Evolutionary conservation across 2,329 filamentous ascomycete species (phyloP), one percentile per base, ranked within the genome.

Genomic region (Penicillium sp.): DNA sequence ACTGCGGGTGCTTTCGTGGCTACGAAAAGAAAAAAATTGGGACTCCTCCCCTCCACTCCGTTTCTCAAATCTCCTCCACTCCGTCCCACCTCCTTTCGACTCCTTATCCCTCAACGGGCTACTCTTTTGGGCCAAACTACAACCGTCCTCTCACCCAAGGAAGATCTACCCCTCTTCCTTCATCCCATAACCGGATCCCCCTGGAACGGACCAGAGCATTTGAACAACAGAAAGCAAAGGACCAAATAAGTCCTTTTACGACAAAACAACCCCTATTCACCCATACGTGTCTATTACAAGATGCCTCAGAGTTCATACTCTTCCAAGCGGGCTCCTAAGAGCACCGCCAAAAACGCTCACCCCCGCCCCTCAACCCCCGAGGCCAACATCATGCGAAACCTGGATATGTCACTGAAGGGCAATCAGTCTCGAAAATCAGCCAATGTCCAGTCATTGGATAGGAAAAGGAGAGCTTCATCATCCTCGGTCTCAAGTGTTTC

Each of bases 401-500:
- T 58, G 38, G 55, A 58, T n/a, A 49, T 54, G 31, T 56, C 59
- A 28, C 52, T 57, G 37, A 61, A 59, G 45, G 52, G 52, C 34
- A 61, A 50, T 38, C 59, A 57, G 22, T 55, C 61, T 17, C 58
- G 60, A 37, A 66, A 62, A 42, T 53, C 58, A 15, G 62, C 58
- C 44, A 61, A 63, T 43, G 46, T 54, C 13, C 52, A 62, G 29
- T 47, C 62, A 19, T 52, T 57, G 26, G 63, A 65, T 28, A 60
- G 63, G 46, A 70, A 69, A 51, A 58, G 68, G 43, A 64, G 67
- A 43, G 63, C 64, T 1, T 66, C 65, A 1, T 58, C 65, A 19
- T 64, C 65, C 6, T 68, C 67, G 4, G 61, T 68, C 43, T 70
- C 68, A 6, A 69, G 64, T 43, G 65, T 70, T 12, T 69, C 66